A percentile compares a stretch with the other conserved stretches of the same genome.
phyloP scores from a whole-genome alignment of 495 filamentous ascomycete genomes.

The Neurospora sp. region DNA sequence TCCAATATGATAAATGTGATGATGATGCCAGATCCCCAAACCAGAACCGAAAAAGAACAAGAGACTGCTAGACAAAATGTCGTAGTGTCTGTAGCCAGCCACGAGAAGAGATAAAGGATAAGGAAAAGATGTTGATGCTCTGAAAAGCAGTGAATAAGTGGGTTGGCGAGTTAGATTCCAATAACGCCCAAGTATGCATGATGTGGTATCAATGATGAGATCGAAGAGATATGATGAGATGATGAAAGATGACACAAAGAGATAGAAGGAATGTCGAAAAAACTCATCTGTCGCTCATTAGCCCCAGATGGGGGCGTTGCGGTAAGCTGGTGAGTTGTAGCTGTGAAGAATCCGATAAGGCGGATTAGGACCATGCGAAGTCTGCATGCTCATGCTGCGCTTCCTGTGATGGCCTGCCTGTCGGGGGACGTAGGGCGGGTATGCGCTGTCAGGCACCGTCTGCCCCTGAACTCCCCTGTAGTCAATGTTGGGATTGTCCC shows the following conservation, averaged over 20 bases:
- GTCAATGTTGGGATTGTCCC: slow-evolving; percentile 20
- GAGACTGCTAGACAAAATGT: background rate
- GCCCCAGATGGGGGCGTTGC: slow-evolving; percentile 35
- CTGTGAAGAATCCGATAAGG: slow-evolving; percentile 38
- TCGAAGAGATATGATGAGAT: background rate
- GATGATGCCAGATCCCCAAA: background rate
- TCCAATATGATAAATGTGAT: background rate
- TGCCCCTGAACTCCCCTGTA: slow-evolving; percentile 18
- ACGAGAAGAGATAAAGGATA: background rate
- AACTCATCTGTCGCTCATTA: slow-evolving; percentile 7
- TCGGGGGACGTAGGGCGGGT: slow-evolving; percentile 23
- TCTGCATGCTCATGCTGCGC: slow-evolving; percentile 24
- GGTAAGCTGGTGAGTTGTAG: slow-evolving; percentile 40
- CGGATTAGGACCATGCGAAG: slow-evolving; percentile 5
- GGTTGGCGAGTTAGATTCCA: background rate
- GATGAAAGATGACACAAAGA: background rate
- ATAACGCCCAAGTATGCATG: background rate
- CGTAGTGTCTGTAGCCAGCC: background rate
- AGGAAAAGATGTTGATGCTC: background rate
- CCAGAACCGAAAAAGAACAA: background rate
- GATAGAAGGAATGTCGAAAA: background rate
- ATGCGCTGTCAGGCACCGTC: slow-evolving; percentile 13
- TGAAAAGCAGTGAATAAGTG: background rate
- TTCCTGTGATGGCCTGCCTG: slow-evolving; percentile 23
- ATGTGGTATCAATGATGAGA: background rate